Evolutionary conservation across 495 filamentous ascomycete species (phyloP), one percentile per base, ranked within the genome.

Genomic region (Lophium mytilinum): DNA sequence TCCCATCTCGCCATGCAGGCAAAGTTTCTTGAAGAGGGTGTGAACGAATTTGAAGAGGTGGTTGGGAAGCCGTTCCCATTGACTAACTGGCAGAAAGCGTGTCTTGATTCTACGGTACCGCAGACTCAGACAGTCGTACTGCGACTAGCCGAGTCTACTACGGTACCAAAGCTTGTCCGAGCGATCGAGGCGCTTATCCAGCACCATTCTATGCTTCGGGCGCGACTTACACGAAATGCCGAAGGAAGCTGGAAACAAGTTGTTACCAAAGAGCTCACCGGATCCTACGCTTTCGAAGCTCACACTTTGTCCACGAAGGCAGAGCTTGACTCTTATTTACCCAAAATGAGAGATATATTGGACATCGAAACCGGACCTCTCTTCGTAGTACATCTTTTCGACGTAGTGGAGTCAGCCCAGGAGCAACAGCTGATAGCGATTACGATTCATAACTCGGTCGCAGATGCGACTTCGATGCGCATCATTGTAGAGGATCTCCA

Each of bases 61-160:
- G 37, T 76, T 5, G 70, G 76, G 15, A 73, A 80, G 47, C 68
- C 69, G 36, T 89, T 88, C 60, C 75, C 76, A 5, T 74, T 90
- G 8, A 83, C 84, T 0, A 85, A 85, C 0, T 87, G 88, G 68
- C 86, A 90, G 65, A 73, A 79, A 33, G 68, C 88, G n/a, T 87
- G 85, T 63, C 86, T 87, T 53, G 74, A 83, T 39, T 66, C 74
- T 35, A 71, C 71, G 0, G 66, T 70, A 41, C 76, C 81, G 30
- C 33, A 57, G 40, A 37, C 35, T 24, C 53, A 86, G 62, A 86
- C 83, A 47, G 73, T 87, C 43, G 65, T 86, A 1, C 72, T 87
- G 4, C 76, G 78, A 4, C 52, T 89, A 14, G 82, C 75, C 46
- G 73, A 71, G 55, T 65, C 60, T 3, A 67, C 82, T 30, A 69